A percentile compares a stretch with the other conserved stretches of the same genome.
Evolutionary conservation across 2,329 filamentous ascomycete species (phyloP).

Genomic region (Penicillium sp.): DNA sequence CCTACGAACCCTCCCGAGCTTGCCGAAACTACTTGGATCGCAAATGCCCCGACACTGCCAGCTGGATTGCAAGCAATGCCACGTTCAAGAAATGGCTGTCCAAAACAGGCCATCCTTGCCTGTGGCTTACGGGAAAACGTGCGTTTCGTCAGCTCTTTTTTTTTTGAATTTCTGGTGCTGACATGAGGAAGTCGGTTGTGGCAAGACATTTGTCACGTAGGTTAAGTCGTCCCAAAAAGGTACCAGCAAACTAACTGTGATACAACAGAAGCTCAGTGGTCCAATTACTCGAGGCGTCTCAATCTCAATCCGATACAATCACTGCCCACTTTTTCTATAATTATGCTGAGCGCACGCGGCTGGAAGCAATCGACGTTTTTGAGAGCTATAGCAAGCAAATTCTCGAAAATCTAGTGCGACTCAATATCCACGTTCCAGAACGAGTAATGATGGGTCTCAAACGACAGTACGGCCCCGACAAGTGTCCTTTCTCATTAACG

Average conservation of each 20-base stretch:
- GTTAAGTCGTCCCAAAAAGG: no score
- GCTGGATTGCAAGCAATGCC: background rate
- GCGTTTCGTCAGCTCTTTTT: background rate
- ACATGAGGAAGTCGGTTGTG: background rate
- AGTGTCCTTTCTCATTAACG: background rate
- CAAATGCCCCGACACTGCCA: background rate
- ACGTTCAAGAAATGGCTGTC: background rate
- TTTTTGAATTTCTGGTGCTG: background rate
- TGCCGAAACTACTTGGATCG: background rate
- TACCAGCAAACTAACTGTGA: background rate
- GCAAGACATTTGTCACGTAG: constrained; percentile 2
- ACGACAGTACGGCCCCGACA: background rate
- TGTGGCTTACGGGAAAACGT: constrained; percentile 5
- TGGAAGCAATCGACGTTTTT: background rate
- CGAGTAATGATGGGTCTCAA: background rate
- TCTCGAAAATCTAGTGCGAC: background rate
- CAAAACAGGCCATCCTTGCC: background rate
- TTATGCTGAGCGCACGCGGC: background rate
- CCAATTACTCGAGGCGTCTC: background rate
- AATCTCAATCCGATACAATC: background rate
- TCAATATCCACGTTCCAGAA: background rate
- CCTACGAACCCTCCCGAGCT: background rate
- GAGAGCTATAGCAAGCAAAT: constrained; percentile 7
- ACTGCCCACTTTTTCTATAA: background rate
- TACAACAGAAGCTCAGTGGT: background rate